phyloP scores from a whole-genome alignment of 2,329 filamentous ascomycete genomes.

The Verticillium tricorpus region DNA sequence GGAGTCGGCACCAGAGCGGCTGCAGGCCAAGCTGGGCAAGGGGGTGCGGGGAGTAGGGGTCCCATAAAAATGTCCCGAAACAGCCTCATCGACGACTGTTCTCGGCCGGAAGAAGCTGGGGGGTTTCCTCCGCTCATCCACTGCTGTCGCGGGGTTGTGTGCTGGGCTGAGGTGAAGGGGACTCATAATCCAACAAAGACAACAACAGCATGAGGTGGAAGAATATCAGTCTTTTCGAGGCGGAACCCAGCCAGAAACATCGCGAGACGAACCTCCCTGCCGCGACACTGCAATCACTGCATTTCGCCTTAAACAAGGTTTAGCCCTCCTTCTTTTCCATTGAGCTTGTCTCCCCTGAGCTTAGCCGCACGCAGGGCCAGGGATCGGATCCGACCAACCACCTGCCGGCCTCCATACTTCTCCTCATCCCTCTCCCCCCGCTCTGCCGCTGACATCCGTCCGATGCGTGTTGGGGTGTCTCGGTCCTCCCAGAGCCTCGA shows the following conservation, averaged over 20 bases:
- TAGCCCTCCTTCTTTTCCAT: neutral
- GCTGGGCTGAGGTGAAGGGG: neutral
- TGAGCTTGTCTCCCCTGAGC: neutral
- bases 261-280: neutral
- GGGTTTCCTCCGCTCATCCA: neutral
- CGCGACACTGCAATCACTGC: neutral
- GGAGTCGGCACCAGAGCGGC: neutral
- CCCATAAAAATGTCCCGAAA: neutral
- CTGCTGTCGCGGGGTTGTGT: neutral
- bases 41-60: neutral
- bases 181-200: too few species aligned
- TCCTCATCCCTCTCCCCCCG: neutral
- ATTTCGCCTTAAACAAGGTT: neutral
- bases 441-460: neutral
- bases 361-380: neutral
- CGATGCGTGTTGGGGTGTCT: neutral
- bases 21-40: neutral
- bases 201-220: neutral
- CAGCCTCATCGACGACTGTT: neutral
- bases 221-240: neutral
- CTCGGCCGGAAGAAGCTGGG: neutral
- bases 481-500: neutral
- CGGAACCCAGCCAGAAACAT: neutral
- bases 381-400: neutral
- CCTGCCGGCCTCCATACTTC: neutral